Percentiles rank a stretch among this genome's conserved stretches.
Conservation (phyloP, 495 filamentous ascomycete species). For the Extremus antarcticus region DNA sequence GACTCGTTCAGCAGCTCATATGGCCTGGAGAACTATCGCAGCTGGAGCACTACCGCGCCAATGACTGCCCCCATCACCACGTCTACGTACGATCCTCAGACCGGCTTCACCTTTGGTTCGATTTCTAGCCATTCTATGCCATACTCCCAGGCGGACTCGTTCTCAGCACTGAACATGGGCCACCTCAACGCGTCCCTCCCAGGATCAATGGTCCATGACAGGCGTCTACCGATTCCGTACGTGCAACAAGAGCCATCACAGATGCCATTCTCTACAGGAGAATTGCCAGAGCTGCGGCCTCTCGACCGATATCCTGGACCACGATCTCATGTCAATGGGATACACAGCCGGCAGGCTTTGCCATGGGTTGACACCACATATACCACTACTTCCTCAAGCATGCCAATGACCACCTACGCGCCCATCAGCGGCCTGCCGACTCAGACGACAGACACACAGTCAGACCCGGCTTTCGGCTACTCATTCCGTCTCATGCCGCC, state of each 20-base stretch:
- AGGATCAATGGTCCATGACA: conserved; percentile 13
- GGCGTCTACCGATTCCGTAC: conserved; percentile 15
- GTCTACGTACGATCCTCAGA: conserved; percentile 6
- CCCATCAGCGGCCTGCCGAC: neutral
- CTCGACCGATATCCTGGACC: conserved; percentile 3
- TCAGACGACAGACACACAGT: neutral
- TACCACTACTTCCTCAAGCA: neutral
- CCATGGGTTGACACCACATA: conserved; percentile 8
- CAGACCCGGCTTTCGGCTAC: conserved; percentile 8
- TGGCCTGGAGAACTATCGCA: conserved; percentile 13
- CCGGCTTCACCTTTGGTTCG: conserved; percentile 11
- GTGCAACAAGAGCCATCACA: neutral
- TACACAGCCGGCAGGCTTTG: conserved; percentile 16
- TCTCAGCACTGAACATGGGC: conserved; percentile 27
- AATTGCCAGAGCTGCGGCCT: conserved; percentile 8
- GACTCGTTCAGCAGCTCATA: conserved; percentile 14
- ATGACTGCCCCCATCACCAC: conserved; percentile 6
- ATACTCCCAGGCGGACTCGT: conserved; percentile 8
- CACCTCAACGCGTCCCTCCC: conserved; percentile 25
- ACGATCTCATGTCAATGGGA: conserved; percentile 10
- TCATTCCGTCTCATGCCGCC: conserved; percentile 1
- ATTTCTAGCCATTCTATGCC: conserved; percentile 3
- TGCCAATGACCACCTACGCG: neutral
- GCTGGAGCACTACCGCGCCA: conserved; percentile 8
- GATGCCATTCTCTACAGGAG: neutral